These are phyloP conservation scores for Cladosporium oxysporum DNA, from an alignment of 2,329 filamentous ascomycete genomes.

Conservation along the genomic window DNA sequence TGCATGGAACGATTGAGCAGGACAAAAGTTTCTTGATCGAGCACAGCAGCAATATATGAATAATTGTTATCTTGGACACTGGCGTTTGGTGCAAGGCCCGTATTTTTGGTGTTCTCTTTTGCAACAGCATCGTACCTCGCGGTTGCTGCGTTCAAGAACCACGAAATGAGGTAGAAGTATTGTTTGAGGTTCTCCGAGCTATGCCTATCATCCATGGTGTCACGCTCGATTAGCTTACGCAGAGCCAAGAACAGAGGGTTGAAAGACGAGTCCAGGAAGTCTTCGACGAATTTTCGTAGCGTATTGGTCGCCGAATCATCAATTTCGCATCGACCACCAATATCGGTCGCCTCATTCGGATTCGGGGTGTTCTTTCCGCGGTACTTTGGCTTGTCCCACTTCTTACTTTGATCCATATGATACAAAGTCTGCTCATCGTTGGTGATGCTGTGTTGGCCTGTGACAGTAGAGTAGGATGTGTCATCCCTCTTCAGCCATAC, in stretches of 20 bases:
- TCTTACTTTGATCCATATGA: conserved; percentile 90
- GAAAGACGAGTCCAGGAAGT: conserved; percentile 93
- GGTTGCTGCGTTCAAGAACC: conserved; percentile 83
- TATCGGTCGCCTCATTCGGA: conserved; percentile 62
- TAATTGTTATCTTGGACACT: conserved; percentile 69
- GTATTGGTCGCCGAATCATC: conserved; percentile 73
- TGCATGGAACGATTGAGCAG: conserved; percentile 83
- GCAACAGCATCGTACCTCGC: conserved; percentile 58
- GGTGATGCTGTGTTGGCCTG: conserved; percentile 81
- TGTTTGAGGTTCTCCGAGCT: conserved; percentile 57
- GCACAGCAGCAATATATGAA: conserved; percentile 80
- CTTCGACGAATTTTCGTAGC: conserved; percentile 79
- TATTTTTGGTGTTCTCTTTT: conserved; percentile 45
- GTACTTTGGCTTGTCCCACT: conserved; percentile 78
- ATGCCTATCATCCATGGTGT: conserved; percentile 69
- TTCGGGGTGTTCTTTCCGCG: conserved; percentile 45
- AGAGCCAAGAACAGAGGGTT: conserved; percentile 83
- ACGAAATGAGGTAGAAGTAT: conserved; percentile 88
- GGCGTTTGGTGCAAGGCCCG: conserved; percentile 38
- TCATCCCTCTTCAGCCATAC: conserved; percentile 91
- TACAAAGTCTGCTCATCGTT: conserved; percentile 71
- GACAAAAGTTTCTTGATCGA: conserved; percentile 95
- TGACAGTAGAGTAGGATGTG: conserved; percentile 80
- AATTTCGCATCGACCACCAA: conserved; percentile 71
- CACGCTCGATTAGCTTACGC: conserved; percentile 85